Conservation (phyloP, 176 grass and related monocot genomes). For the Phoenix roebelenii region DNA sequence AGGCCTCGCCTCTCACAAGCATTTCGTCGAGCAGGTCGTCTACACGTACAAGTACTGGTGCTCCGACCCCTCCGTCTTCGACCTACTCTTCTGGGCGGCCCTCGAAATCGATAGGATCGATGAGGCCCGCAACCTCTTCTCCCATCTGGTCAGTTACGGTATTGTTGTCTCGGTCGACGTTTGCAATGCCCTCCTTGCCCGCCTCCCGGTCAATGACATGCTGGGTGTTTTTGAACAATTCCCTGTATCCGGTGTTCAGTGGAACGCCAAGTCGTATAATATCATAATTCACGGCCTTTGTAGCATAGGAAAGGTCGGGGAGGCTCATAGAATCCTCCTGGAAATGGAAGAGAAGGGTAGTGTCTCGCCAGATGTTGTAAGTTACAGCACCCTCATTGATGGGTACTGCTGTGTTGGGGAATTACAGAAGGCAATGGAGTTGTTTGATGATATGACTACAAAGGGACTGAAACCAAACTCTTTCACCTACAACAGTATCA, state of each 20-base stretch:
- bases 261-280: slow-evolving; percentile 67
- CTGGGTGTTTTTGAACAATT: slow-evolving; percentile 39
- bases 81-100: slow-evolving; percentile 56
- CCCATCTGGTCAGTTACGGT: slow-evolving; percentile 55
- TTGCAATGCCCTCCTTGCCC: slow-evolving; percentile 56
- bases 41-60: slow-evolving; percentile 81
- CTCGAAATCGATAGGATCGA: slow-evolving; percentile 31
- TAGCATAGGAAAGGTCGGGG: slow-evolving; percentile 20
- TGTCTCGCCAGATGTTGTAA: slow-evolving; percentile 48
- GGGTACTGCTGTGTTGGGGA: slow-evolving; percentile 47
- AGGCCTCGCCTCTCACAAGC: slow-evolving; percentile 30
- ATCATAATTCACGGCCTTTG: slow-evolving; percentile 57
- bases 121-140: slow-evolving; percentile 33
- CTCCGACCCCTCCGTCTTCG: slow-evolving; percentile 62
- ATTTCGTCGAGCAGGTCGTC: slow-evolving; percentile 65
- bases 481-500: slow-evolving; percentile 50
- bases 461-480: slow-evolving; percentile 53
- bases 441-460: slow-evolving; percentile 56
- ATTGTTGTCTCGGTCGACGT: slow-evolving; percentile 47
- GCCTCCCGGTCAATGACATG: slow-evolving; percentile 45
- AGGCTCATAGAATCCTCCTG: slow-evolving; percentile 45
- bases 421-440: slow-evolving; percentile 35
- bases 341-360: slow-evolving; percentile 21
- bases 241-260: slow-evolving; percentile 24
- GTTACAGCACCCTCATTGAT: slow-evolving; percentile 70